These are phyloP conservation scores for Cladosporium sp. DNA, from an alignment of 2,329 filamentous ascomycete genomes.

Conservation along the genomic window DNA sequence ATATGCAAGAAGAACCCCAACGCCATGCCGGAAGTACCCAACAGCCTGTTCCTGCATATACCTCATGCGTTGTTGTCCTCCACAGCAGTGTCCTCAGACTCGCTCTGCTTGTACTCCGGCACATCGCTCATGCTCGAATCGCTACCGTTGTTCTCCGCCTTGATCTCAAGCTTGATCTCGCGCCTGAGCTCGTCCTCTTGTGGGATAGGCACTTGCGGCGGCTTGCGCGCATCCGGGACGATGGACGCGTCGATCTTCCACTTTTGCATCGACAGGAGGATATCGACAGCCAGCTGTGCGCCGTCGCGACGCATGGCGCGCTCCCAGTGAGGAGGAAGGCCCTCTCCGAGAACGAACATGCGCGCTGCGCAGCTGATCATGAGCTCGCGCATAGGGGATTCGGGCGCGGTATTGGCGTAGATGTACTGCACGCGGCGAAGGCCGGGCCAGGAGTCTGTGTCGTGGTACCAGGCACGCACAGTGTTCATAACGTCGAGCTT, in stretches of 20 bases:
- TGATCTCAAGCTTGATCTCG: constrained; percentile 37
- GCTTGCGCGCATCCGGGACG: constrained; percentile 53
- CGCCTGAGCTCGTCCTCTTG: constrained; percentile 36
- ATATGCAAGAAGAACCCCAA: background rate
- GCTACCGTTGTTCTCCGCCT: constrained; percentile 26
- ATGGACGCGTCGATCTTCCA: constrained; percentile 52
- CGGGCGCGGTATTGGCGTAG: constrained; percentile 34
- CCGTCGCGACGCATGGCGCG: constrained; percentile 56
- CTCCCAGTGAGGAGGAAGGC: constrained; percentile 56
- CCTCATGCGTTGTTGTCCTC: constrained; percentile 16
- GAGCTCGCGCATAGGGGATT: constrained; percentile 35
- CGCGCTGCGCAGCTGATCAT: constrained; percentile 51
- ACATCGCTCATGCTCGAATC: constrained; percentile 28
- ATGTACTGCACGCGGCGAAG: constrained; percentile 52
- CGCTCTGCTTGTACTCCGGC: constrained; percentile 23
- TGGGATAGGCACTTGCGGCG: constrained; percentile 41
- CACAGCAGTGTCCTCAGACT: constrained; percentile 21
- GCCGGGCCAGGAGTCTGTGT: constrained; percentile 53
- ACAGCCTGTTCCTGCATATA: background rate
- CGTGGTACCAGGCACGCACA: constrained; percentile 54
- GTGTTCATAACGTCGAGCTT: constrained; percentile 51
- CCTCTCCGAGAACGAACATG: constrained; percentile 51
- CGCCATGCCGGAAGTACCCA: background rate
- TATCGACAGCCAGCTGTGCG: constrained; percentile 53
- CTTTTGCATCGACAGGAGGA: constrained; percentile 55